A percentile compares a stretch with the other conserved stretches of the same genome.
phyloP scores from a whole-genome alignment of 2,329 filamentous ascomycete species.

The Drechslerella dactyloides region DNA sequence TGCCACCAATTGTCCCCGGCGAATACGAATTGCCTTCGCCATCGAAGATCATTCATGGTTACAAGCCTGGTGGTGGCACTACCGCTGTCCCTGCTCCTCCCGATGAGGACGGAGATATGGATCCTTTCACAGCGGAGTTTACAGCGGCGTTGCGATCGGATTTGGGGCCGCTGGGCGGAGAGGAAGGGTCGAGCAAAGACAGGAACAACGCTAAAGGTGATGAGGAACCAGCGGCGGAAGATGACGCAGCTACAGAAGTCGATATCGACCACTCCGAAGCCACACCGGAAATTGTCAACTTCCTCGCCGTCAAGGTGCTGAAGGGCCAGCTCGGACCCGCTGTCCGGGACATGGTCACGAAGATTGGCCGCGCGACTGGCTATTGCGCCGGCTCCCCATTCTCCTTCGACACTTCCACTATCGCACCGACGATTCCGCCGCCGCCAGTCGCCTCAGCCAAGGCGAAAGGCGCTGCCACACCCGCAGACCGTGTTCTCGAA shows the following conservation, averaged over 20 bases:
- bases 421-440: background rate
- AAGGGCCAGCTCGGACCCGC: constrained; percentile 42
- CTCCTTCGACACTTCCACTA: constrained; percentile 4
- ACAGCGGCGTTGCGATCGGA: constrained; percentile 35
- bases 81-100: background rate
- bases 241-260: constrained; percentile 44
- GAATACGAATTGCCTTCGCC: background rate
- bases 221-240: constrained; percentile 10
- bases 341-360: constrained; percentile 47
- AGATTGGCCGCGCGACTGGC: constrained; percentile 42
- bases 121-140: constrained; percentile 42
- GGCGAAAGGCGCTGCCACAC: background rate
- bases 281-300: constrained; percentile 46
- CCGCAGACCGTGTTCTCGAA: constrained; percentile 18
- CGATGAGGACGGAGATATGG: constrained; percentile 29
- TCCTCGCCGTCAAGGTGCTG: constrained; percentile 47
- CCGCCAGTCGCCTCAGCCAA: background rate
- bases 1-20: constrained; percentile 1
- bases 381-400: constrained; percentile 22
- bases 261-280: constrained; percentile 48
- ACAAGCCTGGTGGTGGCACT: background rate
- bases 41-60: background rate
- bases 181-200: background rate
- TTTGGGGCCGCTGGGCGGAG: constrained; percentile 15
- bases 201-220: background rate